Conservation (phyloP, 768 basidiomycete species). For the Holtermanniella nyarrowii region DNA sequence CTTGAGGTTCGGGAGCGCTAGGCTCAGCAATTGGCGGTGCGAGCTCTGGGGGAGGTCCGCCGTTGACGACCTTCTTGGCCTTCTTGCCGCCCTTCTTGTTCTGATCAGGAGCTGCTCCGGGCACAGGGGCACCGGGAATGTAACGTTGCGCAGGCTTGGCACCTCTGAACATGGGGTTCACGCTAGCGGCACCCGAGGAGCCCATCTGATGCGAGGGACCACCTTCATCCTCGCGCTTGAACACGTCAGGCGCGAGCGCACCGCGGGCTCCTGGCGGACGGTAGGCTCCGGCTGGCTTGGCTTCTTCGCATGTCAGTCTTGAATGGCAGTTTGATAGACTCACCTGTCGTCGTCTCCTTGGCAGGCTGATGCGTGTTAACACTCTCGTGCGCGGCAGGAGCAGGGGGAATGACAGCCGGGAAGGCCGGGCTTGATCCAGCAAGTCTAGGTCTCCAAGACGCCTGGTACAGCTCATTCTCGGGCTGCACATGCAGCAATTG, state of each 20-base stretch:
- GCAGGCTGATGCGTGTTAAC: slow-evolving; percentile 22
- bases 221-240: slow-evolving; percentile 82
- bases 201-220: slow-evolving; percentile 46
- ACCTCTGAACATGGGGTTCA: slow-evolving; percentile 31
- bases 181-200: slow-evolving; percentile 41
- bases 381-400: slow-evolving; percentile 26
- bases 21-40: slow-evolving; percentile 10
- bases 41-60: slow-evolving; percentile 35
- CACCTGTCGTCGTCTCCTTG: slow-evolving; percentile 18
- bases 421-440: slow-evolving; percentile 15
- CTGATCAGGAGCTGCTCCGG: slow-evolving; percentile 42
- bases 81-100: slow-evolving; percentile 48
- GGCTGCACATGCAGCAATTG: slow-evolving; percentile 72
- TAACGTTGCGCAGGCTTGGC: slow-evolving; percentile 45
- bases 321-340: neutral
- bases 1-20: slow-evolving; percentile 45
- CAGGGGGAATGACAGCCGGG: slow-evolving; percentile 20
- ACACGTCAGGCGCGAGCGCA: slow-evolving; percentile 72
- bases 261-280: slow-evolving; percentile 89
- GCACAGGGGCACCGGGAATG: slow-evolving; percentile 64
- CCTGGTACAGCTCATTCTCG: slow-evolving; percentile 81
- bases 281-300: slow-evolving; percentile 76
- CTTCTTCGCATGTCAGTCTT: slow-evolving; percentile 28
- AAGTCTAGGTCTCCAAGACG: slow-evolving; percentile 21
- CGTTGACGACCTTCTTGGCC: slow-evolving; percentile 47